Evolutionary conservation across 208 protist genomes (phyloP), one percentile per base, ranked within the genome.

Genomic region (Entamoeba invadens): DNA sequence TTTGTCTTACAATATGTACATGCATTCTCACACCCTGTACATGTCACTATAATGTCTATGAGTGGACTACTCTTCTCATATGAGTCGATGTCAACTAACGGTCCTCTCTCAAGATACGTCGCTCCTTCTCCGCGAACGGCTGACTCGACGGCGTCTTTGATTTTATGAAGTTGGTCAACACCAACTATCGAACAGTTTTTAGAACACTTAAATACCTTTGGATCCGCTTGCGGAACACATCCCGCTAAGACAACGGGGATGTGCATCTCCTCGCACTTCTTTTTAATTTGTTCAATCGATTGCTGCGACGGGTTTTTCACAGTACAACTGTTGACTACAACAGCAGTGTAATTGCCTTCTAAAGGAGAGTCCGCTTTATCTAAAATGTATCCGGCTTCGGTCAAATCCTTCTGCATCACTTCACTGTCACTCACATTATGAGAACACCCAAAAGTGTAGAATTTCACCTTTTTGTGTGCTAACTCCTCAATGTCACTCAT

Each of bases 1-100:
- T 44, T 25, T 14, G 94, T 95, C 31, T 95, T 46, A 57, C 94
- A 95, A 46, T 93, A 95, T 10, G 92, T 93, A 91, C 94, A 95
- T 44, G 31, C 21, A 21, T 45, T 44, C 1, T 51, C 4, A 72
- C 94, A 95, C 1, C 94, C 94, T 14, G 4, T 92, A 45, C 50
- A 93, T 18, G 92, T 91, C 0, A 92, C 45, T 44, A 95, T 92
- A 31, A 95, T 93, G 5, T 94, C 94, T 14, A 94, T 45, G 0
- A 77, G 14, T 44, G 46, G 5, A 93, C 77, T 93, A 14, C 46
- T n/a, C 45, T 16, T 68, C 4, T 6, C 10, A 45, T 45, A 4
- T 1, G n/a, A 16, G 44, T 44, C 18, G 21, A 42, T 47, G 68
- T 93, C 45, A 35, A 68, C 31, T n/a, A 35, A 91, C 21, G 38